Conservation (phyloP, 73 alveolate genomes). For the Symbiodinium pilosum region DNA sequence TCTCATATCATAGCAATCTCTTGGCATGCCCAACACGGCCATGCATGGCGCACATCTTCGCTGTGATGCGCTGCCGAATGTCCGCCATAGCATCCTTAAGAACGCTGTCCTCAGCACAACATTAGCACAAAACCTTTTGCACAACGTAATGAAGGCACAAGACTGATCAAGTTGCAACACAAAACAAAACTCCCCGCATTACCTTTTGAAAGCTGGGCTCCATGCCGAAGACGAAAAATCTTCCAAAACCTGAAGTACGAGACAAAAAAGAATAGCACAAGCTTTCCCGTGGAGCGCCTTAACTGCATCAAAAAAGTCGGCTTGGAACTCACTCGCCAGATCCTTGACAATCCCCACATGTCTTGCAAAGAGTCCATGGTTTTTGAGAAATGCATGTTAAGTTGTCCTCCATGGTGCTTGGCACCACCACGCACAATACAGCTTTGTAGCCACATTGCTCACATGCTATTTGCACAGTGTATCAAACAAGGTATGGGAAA, state of each 20-base stretch:
- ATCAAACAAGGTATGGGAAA: too few relatives aligned
- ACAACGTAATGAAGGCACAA: too few relatives aligned
- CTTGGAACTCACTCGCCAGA: constrained; percentile 71
- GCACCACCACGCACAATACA: neutral
- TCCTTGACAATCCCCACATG: neutral
- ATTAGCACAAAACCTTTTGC: neutral
- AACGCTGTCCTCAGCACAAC: constrained; percentile 42
- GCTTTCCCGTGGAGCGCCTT: too few relatives aligned
- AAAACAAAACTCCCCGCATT: too few relatives aligned
- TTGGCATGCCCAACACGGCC: too few relatives aligned
- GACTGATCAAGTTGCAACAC: neutral
- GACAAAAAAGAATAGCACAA: neutral
- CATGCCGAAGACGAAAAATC: constrained; percentile 73
- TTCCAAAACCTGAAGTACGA: constrained; percentile 17
- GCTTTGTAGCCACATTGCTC: too few relatives aligned
- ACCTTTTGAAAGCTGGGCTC: too few relatives aligned
- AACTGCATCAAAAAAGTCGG: constrained; percentile 78
- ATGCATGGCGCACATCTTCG: constrained; percentile 34
- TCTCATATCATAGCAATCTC: neutral
- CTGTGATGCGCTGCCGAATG: constrained; percentile 60
- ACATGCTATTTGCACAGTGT: too few relatives aligned
- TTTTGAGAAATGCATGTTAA: too few relatives aligned
- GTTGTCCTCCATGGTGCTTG: neutral
- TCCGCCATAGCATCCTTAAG: constrained; percentile 86
- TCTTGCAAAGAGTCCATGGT: neutral